Conservation (phyloP, 2,329 filamentous ascomycete genomes). For the Fusarium succisae region DNA sequence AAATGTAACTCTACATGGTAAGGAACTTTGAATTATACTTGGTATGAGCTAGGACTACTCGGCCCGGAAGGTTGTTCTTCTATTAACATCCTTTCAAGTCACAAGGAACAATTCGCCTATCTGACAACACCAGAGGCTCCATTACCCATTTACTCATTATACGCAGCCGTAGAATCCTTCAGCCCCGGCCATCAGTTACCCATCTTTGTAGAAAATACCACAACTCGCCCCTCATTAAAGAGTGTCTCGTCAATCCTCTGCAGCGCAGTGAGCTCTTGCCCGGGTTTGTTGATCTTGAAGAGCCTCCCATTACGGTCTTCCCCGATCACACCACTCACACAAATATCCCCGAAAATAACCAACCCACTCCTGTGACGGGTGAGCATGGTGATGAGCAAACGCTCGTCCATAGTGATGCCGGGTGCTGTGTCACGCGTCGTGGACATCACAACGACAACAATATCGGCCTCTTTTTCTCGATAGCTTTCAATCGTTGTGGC, state of each 20-base stretch:
- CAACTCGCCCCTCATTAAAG: background rate
- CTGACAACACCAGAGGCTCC: background rate
- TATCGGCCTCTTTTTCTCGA: background rate
- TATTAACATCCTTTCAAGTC: no score
- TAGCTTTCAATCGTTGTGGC: background rate
- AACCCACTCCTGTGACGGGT: background rate
- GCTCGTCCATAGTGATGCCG: background rate
- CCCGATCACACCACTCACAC: background rate
- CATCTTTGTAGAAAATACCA: rapidly evolving
- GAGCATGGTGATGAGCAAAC: background rate
- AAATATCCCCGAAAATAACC: background rate
- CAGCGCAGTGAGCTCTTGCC: background rate
- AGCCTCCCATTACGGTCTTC: background rate
- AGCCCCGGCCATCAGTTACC: no score
- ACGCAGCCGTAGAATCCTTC: rapidly evolving
- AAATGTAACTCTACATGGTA: no score
- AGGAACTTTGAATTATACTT: no score
- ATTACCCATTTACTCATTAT: background rate
- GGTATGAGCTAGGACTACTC: no score
- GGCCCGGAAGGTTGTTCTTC: no score
- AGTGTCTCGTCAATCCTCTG: background rate
- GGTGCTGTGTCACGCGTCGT: background rate
- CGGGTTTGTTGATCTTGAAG: background rate
- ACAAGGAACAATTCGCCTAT: no score
- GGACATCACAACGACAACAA: background rate